Evolutionary conservation across 495 filamentous ascomycete species (phyloP), one percentile per base, ranked within the genome.

Genomic region (Pseudomonodictys pantanalensis): DNA sequence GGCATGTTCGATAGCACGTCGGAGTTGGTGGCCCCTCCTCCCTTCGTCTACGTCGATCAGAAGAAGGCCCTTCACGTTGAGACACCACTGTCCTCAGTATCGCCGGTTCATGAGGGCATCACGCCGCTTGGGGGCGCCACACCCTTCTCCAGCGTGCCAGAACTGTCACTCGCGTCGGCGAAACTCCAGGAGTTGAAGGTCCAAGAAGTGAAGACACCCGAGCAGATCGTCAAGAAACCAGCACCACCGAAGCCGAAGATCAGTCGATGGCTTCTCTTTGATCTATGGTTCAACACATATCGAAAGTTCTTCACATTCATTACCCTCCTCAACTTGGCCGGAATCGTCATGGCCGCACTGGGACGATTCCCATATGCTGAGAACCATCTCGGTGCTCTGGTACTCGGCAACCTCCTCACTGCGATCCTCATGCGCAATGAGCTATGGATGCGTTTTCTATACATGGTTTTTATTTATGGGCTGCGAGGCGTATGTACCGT

Each of bases 201-300:
- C 23, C 48, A 51, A 43, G 58, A 68, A 17, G 48, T 62, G 39
- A 38, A 54, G 18, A 42, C 2, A 51, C 23, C 60, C 26, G 56
- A 43, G 43, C 10, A 42, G 43, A 51, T 50, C 38, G 18, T 63
- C 50, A 65, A 59, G 46, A 70, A 66, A 58, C 53, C 53, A 9
- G 38, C 56, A 26, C 64, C 60, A 32, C 56, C 50, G 22, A 73
- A 75, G 52, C 57, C 39, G 18, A 72, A 72, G 38, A 45, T 67
- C 29, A 73, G 64, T 57, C 61, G 68, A 56, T 74, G 70, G 71
- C 71, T 75, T 28, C 64, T 73, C 7, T 72, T 76, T 54, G 43
- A 61, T n/a, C 67, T 77, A 41, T 77, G 75, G 75, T 76, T 74
- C 73, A 77, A 76, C 68, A 76, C 75, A 30, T 77, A 77, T 56